Evolutionary conservation across 768 basidiomycete genomes (phyloP), one percentile per base, ranked within the genome.

Genomic region (Tulasnella calospora): DNA sequence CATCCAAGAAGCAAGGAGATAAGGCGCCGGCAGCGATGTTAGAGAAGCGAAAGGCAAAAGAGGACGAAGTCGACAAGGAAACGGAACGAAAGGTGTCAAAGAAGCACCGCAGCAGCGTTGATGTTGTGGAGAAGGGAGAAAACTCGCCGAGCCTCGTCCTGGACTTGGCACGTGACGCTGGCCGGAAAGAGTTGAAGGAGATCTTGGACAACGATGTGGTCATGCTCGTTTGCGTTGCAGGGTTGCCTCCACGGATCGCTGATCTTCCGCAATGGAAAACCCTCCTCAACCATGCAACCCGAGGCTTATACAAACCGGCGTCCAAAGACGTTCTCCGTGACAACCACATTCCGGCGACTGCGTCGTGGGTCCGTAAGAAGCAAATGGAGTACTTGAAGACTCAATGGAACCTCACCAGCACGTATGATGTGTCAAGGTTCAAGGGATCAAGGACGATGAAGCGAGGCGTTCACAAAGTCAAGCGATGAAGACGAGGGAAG

Each of bases 1-100:
- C 40, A 12, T 30, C 35, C 33, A 40, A 73, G 40, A 40, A 27
- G 40, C 40, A 35, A 35, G 72, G 35, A 5, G 72, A 36, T 36
- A 73, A 36, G 72, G 72, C 72, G 27, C 72, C 72, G 23, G 72
- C 72, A 17, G 72, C 72, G 12, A 73, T 27, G 72, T 3, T 73
- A 15, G 41, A 73, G 41, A 36, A 73, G 72, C 41, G 72, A 10
- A 44, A 73, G 40, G 72, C 30, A 44, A 30, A 27, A 10, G 41
- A 12, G 12, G 27, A 27, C 23, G 35, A 73, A 36, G 35, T 36
- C 12, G 41, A 36, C 12, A 27, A 27, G 33, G 9, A 30, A 73
- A 44, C 33, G 12, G 67, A 70, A 2, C 67, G 36, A 23, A 73
- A 27, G n/a, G 44, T 3, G 13, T 46, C 44, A 12, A 44, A 40